phyloP scores from a whole-genome alignment of 768 basidiomycete species.

The Russula emetica region DNA sequence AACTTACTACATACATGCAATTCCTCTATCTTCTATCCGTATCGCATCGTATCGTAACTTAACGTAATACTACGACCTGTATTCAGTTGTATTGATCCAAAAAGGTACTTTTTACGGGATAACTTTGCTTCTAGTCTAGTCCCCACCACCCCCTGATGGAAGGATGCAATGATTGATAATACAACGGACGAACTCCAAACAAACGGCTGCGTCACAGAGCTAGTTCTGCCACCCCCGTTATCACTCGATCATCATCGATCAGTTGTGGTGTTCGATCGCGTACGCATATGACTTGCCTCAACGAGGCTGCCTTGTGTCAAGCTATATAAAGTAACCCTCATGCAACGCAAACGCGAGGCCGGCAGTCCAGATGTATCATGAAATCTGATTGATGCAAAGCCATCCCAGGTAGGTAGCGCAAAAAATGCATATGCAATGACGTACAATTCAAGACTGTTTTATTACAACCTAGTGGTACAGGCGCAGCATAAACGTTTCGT shows the following conservation, averaged over 20 bases:
- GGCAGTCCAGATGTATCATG: not conserved
- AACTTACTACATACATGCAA: not conserved
- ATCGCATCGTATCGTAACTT: not conserved
- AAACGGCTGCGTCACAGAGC: not conserved
- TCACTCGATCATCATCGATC: slow-evolving; percentile 10
- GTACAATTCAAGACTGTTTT: slow-evolving; percentile 13
- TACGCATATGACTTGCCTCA: slow-evolving; percentile 14
- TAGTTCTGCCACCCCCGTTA: slow-evolving; percentile 5
- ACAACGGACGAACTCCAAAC: not conserved
- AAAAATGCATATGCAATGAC: slow-evolving; percentile 20
- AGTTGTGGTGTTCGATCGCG: slow-evolving; percentile 10
- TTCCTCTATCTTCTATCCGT: no score
- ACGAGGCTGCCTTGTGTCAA: slow-evolving; percentile 15
- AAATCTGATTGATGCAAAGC: not conserved
- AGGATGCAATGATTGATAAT: not conserved
- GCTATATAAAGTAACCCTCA: slow-evolving; percentile 3
- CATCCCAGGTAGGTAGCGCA: slow-evolving; percentile 3
- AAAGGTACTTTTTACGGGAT: not conserved
- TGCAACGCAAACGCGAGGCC: slow-evolving; percentile 9
- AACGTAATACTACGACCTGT: not conserved
- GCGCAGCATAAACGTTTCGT: not conserved
- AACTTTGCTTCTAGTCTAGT: not conserved
- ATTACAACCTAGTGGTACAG: slow-evolving; percentile 23
- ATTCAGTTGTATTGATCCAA: not conserved
- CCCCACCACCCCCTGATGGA: slow-evolving; percentile 1